A percentile compares a stretch with the other conserved stretches of the same genome.
Conservation (phyloP, 2,329 filamentous ascomycete species). For the Amauroascus verrucosus region DNA sequence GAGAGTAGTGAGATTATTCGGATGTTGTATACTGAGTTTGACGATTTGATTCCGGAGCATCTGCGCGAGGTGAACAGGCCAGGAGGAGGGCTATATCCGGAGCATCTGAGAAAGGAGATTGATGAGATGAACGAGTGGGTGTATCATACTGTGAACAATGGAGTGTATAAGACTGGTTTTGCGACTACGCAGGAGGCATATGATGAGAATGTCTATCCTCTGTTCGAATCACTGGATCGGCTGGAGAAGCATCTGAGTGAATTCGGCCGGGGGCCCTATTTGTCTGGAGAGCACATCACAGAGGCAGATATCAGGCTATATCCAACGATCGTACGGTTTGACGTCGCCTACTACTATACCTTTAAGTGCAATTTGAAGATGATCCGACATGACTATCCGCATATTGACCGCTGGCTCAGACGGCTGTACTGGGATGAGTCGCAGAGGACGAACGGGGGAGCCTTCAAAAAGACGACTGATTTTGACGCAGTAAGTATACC, state of each 20-base stretch:
- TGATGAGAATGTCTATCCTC: constrained; percentile 54
- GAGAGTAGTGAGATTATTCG: constrained; percentile 80
- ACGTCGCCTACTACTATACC: constrained; percentile 66
- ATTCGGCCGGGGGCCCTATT: constrained; percentile 47
- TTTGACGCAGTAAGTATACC: constrained; percentile 30
- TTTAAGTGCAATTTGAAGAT: constrained; percentile 63
- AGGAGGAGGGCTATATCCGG: constrained; percentile 51
- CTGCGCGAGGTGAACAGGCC: constrained; percentile 45
- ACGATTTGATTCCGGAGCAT: constrained; percentile 51
- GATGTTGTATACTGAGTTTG: constrained; percentile 69
- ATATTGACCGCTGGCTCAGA: constrained; percentile 39
- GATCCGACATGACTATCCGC: constrained; percentile 51
- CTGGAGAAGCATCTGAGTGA: constrained; percentile 56
- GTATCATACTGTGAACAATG: constrained; percentile 50
- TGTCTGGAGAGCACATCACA: constrained; percentile 62
- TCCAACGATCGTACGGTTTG: constrained; percentile 57
- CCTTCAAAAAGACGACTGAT: constrained; percentile 37
- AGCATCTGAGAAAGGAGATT: constrained; percentile 51
- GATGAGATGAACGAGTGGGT: constrained; percentile 69
- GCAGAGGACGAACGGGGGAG: constrained; percentile 32
- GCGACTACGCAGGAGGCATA: constrained; percentile 69
- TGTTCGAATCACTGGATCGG: constrained; percentile 65
- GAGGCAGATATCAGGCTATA: constrained; percentile 68
- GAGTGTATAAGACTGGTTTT: constrained; percentile 55
- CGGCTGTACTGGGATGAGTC: constrained; percentile 40